Evolutionary conservation across 169 alveolate species (phyloP).

Genomic region (Haemoproteus tartakovskyi): DNA sequence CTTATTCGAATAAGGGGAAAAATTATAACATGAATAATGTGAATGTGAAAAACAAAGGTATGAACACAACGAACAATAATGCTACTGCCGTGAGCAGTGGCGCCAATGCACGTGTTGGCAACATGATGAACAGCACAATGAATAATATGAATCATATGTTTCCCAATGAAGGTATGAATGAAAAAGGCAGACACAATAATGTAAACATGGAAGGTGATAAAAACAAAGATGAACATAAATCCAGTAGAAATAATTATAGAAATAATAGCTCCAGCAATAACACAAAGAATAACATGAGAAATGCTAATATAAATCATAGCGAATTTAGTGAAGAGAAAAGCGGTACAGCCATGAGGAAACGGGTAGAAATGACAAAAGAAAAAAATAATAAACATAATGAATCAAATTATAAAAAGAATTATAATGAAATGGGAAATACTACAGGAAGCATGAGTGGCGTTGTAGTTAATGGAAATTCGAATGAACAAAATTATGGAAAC

Average conservation of each 20-base stretch:
- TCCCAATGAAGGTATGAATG: too few species aligned
- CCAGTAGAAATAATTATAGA: too few species aligned
- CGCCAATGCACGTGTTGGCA: not conserved
- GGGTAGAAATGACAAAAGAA: not conserved
- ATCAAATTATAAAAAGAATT: not conserved
- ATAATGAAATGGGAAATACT: constrained; percentile 1
- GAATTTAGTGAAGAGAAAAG: not conserved
- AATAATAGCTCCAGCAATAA: too few species aligned
- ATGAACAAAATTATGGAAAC: not conserved
- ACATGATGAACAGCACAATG: not conserved
- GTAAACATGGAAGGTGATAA: too few species aligned
- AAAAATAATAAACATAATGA: not conserved
- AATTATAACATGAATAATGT: not conserved
- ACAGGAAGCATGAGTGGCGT: not conserved
- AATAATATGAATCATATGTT: too few species aligned
- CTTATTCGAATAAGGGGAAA: not conserved
- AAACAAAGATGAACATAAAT: too few species aligned
- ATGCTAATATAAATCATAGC: not conserved
- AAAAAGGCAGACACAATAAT: too few species aligned
- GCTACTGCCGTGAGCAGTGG: not conserved
- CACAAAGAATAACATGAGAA: not conserved
- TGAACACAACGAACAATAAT: not conserved
- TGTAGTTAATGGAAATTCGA: not conserved
- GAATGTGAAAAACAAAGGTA: constrained; percentile 10
- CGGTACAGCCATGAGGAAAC: not conserved